Evolutionary conservation across 192 early-diverging fungal genomes (phyloP), one percentile per base, ranked within the genome.

Genomic region (Mortierella hygrophila): DNA sequence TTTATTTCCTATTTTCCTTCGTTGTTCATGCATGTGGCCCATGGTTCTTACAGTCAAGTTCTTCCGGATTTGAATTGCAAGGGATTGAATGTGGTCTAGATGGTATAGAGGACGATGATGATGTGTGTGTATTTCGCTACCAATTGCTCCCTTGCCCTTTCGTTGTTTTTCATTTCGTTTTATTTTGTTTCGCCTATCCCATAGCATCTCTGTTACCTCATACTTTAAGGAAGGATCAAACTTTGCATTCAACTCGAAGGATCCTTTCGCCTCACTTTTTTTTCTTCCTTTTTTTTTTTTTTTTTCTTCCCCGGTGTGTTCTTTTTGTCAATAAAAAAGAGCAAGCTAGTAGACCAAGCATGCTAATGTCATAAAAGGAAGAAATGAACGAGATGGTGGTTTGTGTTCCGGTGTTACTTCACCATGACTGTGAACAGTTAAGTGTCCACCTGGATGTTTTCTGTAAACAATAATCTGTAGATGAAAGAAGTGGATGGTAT

Each of bases 201-300:
- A 23, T 60, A 41, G 16, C 18, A 32, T n/a, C 29, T 54, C 26
- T 20, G 38, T 47, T 40, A 29, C 49, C 29, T 38, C 44, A 75
- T 68, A 47, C 35, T 29, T 65, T 55, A 54, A 41, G 7, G 47
- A 69, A 29, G 68, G 76, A 65, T 80, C 79, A 81, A 81, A 81
- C 72, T 81, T 75, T 41, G 79, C 72, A 81, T 81, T 81, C 79
- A 81, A 81, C 79, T 81, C 79, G 79, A 75, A 81, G 72, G 79
- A 81, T 75, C 68, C 54, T 13, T 52, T 41, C 74, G 47, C 35
- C 52, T 38, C 6, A 8, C 18, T 55, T 38, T 57, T 71, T 42
- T 57, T 46, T n/a, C 10, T 65, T 11, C n/a, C 29, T 65, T 65
- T 65, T 32, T 65, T 29, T 32, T 65, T 10, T 32, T 65, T 3